phyloP scores from a whole-genome alignment of 495 filamentous ascomycete genomes.

The Penicillium soppii region DNA sequence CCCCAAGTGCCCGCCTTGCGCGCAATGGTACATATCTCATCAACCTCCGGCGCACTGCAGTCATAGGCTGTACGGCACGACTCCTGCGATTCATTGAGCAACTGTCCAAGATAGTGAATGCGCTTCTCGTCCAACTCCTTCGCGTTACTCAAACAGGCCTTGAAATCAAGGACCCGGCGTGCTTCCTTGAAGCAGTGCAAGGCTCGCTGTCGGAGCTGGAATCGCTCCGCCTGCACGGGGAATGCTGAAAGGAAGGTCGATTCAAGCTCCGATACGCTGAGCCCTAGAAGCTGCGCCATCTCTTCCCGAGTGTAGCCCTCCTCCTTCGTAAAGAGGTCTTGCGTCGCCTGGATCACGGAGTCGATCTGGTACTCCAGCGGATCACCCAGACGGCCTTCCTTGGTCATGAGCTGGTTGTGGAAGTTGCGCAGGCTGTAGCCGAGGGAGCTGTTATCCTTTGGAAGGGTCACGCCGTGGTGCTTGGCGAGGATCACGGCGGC shows the following conservation, averaged over 20 bases:
- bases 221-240: conserved; percentile 83
- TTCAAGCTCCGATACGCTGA: conserved; percentile 68
- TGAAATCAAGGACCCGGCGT: conserved; percentile 79
- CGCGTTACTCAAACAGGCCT: conserved; percentile 61
- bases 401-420: conserved; percentile 74
- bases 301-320: conserved; percentile 88
- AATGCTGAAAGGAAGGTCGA: conserved; percentile 76
- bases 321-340: conserved; percentile 64
- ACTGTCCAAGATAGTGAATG: conserved; percentile 69
- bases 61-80: conserved; percentile 84
- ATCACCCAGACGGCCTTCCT: conserved; percentile 53
- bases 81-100: conserved; percentile 86
- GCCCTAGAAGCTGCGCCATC: conserved; percentile 70
- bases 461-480: conserved; percentile 61
- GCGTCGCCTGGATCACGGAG: conserved; percentile 62
- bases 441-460: conserved; percentile 78
- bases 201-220: conserved; percentile 82
- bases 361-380: conserved; percentile 65
- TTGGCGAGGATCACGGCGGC: conserved; percentile 76
- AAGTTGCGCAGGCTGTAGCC: conserved; percentile 82
- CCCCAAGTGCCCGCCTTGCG: conserved; percentile 77
- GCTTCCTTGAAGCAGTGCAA: conserved; percentile 90
- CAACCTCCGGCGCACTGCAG: conserved; percentile 87
- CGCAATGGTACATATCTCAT: conserved; percentile 81
- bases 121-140: conserved; percentile 55